phyloP scores from a whole-genome alignment of 176 grass and related monocot species.

The Lolium perenne region DNA sequence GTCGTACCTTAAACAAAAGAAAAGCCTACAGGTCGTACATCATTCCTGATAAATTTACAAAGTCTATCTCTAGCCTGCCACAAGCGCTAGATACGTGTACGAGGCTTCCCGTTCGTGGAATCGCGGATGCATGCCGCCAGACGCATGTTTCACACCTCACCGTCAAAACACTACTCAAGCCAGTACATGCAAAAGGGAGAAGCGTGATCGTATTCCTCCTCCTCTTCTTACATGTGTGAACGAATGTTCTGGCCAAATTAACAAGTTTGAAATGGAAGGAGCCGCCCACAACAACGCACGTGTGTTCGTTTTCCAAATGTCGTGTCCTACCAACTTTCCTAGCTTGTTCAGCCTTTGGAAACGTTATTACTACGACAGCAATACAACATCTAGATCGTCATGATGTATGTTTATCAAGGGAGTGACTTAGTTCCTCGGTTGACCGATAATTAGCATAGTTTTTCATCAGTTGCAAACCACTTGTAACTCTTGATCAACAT shows the following conservation, averaged over 20 bases:
- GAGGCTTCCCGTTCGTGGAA: neutral
- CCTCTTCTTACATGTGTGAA: slow-evolving; percentile 14
- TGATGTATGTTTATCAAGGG: neutral
- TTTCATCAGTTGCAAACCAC: too few relatives aligned
- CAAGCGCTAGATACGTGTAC: neutral
- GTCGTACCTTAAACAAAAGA: too few relatives aligned
- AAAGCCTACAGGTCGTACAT: too few relatives aligned
- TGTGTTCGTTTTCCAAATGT: neutral
- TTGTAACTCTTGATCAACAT: too few relatives aligned
- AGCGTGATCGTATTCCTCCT: slow-evolving; percentile 12
- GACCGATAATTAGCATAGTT: too few relatives aligned
- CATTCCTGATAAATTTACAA: too few relatives aligned
- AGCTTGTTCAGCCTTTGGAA: neutral
- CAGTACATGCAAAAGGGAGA: neutral
- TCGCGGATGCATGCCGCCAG: neutral
- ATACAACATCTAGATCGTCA: neutral
- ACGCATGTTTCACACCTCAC: neutral
- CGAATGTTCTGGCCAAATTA: neutral
- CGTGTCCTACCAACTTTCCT: neutral
- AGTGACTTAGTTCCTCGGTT: too few relatives aligned
- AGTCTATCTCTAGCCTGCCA: neutral
- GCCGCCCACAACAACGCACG: neutral
- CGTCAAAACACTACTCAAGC: neutral
- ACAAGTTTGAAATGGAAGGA: slow-evolving; percentile 5
- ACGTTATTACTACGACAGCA: neutral